Percentiles rank a stretch among this genome's conserved stretches.
Evolutionary conservation across 2,329 filamentous ascomycete genomes (phyloP).

Genomic region (Massarina eburnea): DNA sequence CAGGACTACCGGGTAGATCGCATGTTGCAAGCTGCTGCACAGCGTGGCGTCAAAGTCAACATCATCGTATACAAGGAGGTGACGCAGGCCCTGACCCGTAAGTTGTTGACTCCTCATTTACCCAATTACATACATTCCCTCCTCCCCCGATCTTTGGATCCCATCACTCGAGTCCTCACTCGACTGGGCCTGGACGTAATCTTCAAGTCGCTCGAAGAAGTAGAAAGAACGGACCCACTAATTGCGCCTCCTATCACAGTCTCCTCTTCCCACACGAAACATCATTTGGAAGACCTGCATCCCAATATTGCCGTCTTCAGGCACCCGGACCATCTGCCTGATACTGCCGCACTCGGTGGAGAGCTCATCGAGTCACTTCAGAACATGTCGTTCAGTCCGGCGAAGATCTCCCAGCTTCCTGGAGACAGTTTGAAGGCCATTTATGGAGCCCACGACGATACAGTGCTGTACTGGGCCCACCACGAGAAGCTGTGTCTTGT

Average conservation of each 20-base stretch:
- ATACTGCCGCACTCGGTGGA: slow-evolving; percentile 66
- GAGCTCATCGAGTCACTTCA: slow-evolving; percentile 59
- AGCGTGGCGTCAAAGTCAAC: slow-evolving; percentile 80
- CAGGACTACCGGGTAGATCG: slow-evolving; percentile 82
- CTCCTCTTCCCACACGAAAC: slow-evolving; percentile 74
- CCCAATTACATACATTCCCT: slow-evolving; percentile 49
- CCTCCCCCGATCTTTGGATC: slow-evolving; percentile 44
- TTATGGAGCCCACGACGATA: slow-evolving; percentile 79
- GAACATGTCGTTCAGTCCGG: slow-evolving; percentile 57
- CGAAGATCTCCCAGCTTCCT: slow-evolving; percentile 64
- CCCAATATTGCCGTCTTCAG: slow-evolving; percentile 86
- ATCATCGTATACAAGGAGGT: slow-evolving; percentile 90
- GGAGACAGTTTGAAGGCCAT: slow-evolving; percentile 73
- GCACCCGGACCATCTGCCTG: slow-evolving; percentile 84
- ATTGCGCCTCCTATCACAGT: slow-evolving; percentile 52
- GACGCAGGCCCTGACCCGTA: slow-evolving; percentile 75
- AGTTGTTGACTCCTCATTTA: slow-evolving; percentile 52
- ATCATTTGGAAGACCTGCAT: slow-evolving; percentile 73
- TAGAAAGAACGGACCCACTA: slow-evolving; percentile 49
- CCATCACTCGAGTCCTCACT: slow-evolving; percentile 44
- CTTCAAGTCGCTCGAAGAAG: slow-evolving; percentile 48
- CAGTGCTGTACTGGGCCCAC: slow-evolving; percentile 89
- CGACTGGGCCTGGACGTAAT: slow-evolving; percentile 47
- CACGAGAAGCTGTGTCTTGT: slow-evolving; percentile 88
- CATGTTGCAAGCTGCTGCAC: slow-evolving; percentile 78